phyloP scores from a whole-genome alignment of 2,329 filamentous ascomycete species.

The Xylaria sp. region DNA sequence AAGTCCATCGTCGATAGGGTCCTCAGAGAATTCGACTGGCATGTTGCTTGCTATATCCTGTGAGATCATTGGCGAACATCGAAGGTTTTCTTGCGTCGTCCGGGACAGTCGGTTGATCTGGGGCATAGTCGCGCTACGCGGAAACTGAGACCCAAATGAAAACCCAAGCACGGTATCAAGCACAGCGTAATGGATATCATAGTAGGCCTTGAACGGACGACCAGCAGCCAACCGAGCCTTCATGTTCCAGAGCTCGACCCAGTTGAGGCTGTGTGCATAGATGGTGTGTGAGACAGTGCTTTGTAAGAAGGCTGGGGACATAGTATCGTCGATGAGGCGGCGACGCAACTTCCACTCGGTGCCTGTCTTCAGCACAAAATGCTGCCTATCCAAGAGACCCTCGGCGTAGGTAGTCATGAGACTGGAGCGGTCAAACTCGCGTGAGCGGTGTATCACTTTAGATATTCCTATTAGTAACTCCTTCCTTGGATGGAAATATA shows the following conservation, averaged over 20 bases:
- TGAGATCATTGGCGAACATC: background rate
- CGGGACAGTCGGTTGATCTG: conserved; percentile 1
- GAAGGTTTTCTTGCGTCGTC: background rate
- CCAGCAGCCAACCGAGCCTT: conserved; percentile 41
- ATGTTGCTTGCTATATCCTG: background rate
- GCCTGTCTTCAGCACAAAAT: conserved; percentile 8
- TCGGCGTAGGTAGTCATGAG: conserved; percentile 9
- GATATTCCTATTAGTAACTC: background rate
- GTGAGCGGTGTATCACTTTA: conserved; percentile 12
- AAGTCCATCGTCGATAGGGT: background rate
- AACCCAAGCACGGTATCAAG: conserved; percentile 26
- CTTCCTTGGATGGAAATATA: too few relatives aligned
- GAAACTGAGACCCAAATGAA: conserved; percentile 19
- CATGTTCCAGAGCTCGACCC: conserved; percentile 42
- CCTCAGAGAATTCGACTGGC: conserved; percentile 4
- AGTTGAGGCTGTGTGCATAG: conserved; percentile 11
- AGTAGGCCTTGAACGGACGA: conserved; percentile 33
- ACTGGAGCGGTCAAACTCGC: conserved; percentile 13
- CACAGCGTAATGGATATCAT: conserved; percentile 20
- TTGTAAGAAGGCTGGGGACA: conserved; percentile 10
- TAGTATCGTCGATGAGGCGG: conserved; percentile 13
- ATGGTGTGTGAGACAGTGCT: background rate
- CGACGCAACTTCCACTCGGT: conserved; percentile 9
- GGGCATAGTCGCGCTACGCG: background rate
- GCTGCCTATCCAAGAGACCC: conserved; percentile 6